Evolutionary conservation across 805 yeast genomes (phyloP).

Genomic region (Wickerhamomyces queroliae): DNA sequence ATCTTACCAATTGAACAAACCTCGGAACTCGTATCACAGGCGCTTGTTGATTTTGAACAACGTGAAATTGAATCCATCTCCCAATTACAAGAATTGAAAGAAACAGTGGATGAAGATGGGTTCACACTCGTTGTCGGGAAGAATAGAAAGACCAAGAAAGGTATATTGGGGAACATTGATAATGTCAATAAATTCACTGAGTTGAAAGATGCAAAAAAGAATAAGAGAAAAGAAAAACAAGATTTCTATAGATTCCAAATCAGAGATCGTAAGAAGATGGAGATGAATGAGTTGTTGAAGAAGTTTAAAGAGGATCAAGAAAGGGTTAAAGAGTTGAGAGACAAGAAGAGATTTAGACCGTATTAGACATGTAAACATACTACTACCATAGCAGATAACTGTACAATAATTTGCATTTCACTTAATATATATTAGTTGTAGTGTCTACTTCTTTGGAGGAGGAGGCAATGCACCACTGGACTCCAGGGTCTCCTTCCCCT

Average conservation of each 20-base stretch:
- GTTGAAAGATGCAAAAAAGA: slow-evolving; percentile 39
- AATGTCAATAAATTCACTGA: slow-evolving; percentile 30
- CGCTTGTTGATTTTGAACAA: slow-evolving; percentile 59
- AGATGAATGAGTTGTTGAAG: slow-evolving; percentile 78
- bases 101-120: slow-evolving; percentile 86
- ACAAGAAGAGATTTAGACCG: slow-evolving; percentile 80
- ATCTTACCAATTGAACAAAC: slow-evolving; percentile 40
- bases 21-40: slow-evolving; percentile 51
- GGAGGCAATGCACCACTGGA: slow-evolving; percentile 23
- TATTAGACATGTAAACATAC: slow-evolving; percentile 38
- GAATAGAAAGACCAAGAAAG: slow-evolving; percentile 75
- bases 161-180: slow-evolving; percentile 53
- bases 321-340: slow-evolving; percentile 70
- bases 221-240: slow-evolving; percentile 63
- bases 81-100: slow-evolving; percentile 46
- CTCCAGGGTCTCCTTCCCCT: slow-evolving; percentile 18
- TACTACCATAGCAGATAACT: too few species aligned
- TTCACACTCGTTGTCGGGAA: slow-evolving; percentile 87
- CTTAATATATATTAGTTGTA: background rate
- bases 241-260: slow-evolving; percentile 97
- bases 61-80: slow-evolving; percentile 61
- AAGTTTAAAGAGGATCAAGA: slow-evolving; percentile 92
- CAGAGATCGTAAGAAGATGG: slow-evolving; percentile 87
- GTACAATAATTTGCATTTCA: background rate
- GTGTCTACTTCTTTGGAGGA: slow-evolving; percentile 28